Percentiles rank a stretch among this genome's conserved stretches.
Evolutionary conservation across 306 rosid species (phyloP).

Genomic region (Medicago lupulina): DNA sequence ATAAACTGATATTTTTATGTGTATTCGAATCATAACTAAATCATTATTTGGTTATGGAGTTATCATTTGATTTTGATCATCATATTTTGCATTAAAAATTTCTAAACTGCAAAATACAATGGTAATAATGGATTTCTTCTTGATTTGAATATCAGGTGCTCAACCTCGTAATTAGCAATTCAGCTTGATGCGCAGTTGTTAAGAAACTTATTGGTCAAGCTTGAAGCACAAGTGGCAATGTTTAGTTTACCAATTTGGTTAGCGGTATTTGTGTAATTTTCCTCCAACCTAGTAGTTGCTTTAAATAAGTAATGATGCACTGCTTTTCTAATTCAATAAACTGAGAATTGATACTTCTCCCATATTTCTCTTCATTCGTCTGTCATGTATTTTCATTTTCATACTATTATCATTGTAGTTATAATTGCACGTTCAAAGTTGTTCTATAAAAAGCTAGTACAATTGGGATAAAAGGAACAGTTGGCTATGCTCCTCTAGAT

Average conservation of each 20-base stretch:
- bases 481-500: background rate
- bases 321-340: background rate
- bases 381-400: background rate
- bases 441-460: too few relatives aligned
- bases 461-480: background rate
- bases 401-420: too few relatives aligned
- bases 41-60: background rate
- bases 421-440: too few relatives aligned
- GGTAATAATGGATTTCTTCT: background rate
- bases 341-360: background rate
- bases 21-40: background rate
- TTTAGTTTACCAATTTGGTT: too few relatives aligned
- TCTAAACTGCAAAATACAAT: background rate
- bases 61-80: background rate
- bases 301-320: background rate
- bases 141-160: background rate
- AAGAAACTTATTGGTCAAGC: too few relatives aligned
- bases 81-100: background rate
- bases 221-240: too few relatives aligned
- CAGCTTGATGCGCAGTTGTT: too few relatives aligned
- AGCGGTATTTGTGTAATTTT: too few relatives aligned
- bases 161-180: background rate
- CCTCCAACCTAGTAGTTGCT: too few relatives aligned
- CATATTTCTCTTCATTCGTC: background rate
- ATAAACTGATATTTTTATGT: background rate